A percentile compares a stretch with the other conserved stretches of the same genome.
phyloP scores from a whole-genome alignment of 106 monocot species.

The Apostasia shenzhenica region DNA sequence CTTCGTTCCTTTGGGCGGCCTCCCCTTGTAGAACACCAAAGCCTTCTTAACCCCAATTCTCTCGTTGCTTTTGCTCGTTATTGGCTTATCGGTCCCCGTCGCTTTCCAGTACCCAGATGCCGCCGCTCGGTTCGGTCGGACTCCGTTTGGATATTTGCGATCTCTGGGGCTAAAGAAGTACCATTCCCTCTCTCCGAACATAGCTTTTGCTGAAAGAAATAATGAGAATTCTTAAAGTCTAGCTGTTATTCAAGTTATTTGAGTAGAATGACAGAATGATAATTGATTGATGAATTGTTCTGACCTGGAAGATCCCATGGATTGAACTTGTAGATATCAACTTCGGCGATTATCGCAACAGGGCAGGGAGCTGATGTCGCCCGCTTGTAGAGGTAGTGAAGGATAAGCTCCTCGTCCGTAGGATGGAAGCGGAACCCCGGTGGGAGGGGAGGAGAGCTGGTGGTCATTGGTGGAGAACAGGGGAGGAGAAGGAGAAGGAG shows the following conservation, averaged over 20 bases:
- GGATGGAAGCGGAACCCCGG: conserved; percentile 37
- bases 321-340: conserved; percentile 35
- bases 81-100: conserved; percentile 29
- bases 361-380: conserved; percentile 13
- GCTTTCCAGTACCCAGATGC: conserved; percentile 33
- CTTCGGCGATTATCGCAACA: conserved; percentile 24
- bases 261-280: neutral
- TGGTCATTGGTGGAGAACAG: conserved; percentile 5
- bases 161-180: conserved; percentile 33
- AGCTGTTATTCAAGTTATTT: no score
- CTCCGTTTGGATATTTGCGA: conserved; percentile 26
- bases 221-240: neutral
- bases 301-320: conserved; percentile 33
- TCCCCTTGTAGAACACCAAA: conserved; percentile 28
- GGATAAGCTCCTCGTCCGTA: conserved; percentile 38
- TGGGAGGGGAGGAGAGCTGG: conserved; percentile 9
- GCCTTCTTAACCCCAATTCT: conserved; percentile 24
- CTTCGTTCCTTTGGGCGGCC: conserved; percentile 29
- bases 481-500: neutral
- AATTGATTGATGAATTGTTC: neutral
- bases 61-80: conserved; percentile 10
- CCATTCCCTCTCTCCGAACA: conserved; percentile 30
- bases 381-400: conserved; percentile 24
- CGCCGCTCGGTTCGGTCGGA: conserved; percentile 21
- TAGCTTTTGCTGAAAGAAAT: conserved; percentile 13